Conservation (phyloP, 768 basidiomycete genomes). For the Amanita brunnescens region DNA sequence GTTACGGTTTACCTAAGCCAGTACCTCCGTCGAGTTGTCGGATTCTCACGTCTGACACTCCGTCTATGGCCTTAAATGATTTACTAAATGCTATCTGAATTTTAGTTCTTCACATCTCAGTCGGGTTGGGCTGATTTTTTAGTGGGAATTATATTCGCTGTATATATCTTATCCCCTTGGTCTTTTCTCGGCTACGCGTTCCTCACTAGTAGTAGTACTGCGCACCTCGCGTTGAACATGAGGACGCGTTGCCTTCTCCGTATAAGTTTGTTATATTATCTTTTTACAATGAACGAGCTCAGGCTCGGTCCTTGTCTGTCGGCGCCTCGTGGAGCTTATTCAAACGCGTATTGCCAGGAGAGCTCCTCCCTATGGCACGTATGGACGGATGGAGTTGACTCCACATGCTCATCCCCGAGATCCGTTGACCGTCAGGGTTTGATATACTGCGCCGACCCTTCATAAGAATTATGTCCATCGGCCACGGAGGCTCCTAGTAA, state of each 20-base stretch:
- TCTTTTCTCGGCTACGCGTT: too few relatives aligned
- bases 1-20: too few relatives aligned
- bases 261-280: background rate
- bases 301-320: background rate
- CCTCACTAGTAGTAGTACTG: too few relatives aligned
- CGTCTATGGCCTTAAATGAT: too few relatives aligned
- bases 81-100: too few relatives aligned
- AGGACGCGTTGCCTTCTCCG: background rate
- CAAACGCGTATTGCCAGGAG: background rate
- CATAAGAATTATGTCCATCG: background rate
- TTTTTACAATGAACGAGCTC: background rate
- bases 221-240: background rate
- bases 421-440: background rate
- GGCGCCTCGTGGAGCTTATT: too few relatives aligned
- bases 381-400: background rate
- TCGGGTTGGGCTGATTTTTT: too few relatives aligned
- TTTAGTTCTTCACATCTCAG: too few relatives aligned
- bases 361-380: background rate
- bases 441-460: background rate
- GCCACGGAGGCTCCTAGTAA: background rate
- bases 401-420: too few relatives aligned
- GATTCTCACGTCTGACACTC: too few relatives aligned
- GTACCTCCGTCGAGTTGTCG: too few relatives aligned
- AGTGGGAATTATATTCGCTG: background rate
- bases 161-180: background rate